Percentiles rank a stretch among this genome's conserved stretches.
These are phyloP conservation scores for Triticum dicoccoides DNA, from an alignment of 176 grass and related monocot species.

Conservation along the genomic window DNA sequence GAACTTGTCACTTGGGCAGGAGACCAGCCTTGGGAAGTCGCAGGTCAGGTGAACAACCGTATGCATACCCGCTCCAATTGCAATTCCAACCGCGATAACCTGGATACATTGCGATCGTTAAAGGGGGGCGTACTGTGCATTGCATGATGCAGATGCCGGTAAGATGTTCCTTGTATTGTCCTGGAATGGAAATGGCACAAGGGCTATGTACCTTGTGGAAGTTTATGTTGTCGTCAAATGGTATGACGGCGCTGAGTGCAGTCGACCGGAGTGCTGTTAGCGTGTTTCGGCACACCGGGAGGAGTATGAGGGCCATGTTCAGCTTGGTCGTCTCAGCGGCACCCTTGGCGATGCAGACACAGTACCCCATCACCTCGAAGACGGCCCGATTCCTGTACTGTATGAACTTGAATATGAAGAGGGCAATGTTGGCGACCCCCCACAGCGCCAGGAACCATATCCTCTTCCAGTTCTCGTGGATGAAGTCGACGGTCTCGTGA, in stretches of 20 bases:
- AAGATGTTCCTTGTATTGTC: neutral
- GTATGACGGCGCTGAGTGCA: conserved; percentile 46
- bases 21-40: conserved; percentile 83
- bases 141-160: neutral
- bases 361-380: conserved; percentile 93
- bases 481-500: conserved; percentile 57
- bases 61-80: conserved; percentile 60
- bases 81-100: conserved; percentile 58
- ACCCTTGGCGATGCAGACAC: conserved; percentile 87
- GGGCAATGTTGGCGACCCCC: conserved; percentile 43
- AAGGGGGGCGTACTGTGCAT: neutral
- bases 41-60: conserved; percentile 70
- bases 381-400: conserved; percentile 63
- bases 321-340: conserved; percentile 89
- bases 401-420: conserved; percentile 77
- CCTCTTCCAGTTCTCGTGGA: conserved; percentile 96
- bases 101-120: conserved; percentile 16
- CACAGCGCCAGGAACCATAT: conserved; percentile 86
- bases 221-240: conserved; percentile 98
- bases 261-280: conserved; percentile 77
- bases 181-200: neutral
- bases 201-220: conserved; percentile 75
- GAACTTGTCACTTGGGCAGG: conserved; percentile 69
- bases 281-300: conserved; percentile 89
- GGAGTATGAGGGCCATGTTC: conserved; percentile 95